Conservation (phyloP, 73 alveolate genomes). For the Paramecium bursaria region DNA sequence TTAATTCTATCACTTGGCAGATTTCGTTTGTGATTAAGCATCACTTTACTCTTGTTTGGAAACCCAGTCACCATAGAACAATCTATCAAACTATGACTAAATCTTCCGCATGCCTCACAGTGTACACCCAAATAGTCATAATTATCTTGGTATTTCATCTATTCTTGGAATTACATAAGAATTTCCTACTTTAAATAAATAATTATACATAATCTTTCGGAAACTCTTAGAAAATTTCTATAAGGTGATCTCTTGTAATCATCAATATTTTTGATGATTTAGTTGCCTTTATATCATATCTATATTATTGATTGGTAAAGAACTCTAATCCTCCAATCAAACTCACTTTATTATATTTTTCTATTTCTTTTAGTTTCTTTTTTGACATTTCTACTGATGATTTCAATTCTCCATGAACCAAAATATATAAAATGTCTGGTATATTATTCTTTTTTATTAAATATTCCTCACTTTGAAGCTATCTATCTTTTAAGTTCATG, state of each 20-base stretch:
- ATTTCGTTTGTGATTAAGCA: constrained; percentile 12
- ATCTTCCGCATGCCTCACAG: constrained; percentile 34
- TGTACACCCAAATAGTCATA: too few relatives aligned
- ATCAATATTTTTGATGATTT: neutral
- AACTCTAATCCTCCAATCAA: neutral
- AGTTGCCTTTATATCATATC: constrained; percentile 11
- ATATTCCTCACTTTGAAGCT: constrained; percentile 29
- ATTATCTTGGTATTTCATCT: too few relatives aligned
- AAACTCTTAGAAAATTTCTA: too few relatives aligned
- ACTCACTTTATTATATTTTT: neutral
- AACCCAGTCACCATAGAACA: constrained; percentile 54
- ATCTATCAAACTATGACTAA: neutral
- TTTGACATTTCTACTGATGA: neutral
- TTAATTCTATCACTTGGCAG: constrained; percentile 36
- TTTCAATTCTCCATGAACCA: constrained; percentile 9
- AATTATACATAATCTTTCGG: too few relatives aligned
- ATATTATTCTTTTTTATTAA: neutral
- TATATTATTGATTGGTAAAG: neutral
- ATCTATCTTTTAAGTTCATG: neutral
- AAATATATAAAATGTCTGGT: neutral
- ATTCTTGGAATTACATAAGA: too few relatives aligned
- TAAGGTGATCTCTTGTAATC: too few relatives aligned
- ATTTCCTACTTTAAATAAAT: too few relatives aligned
- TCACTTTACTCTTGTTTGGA: constrained; percentile 43
- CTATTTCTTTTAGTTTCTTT: neutral